These are phyloP conservation scores for Smittium mucronatum DNA, from an alignment of 371 early-diverging fungal genomes.

Conservation along the genomic window DNA sequence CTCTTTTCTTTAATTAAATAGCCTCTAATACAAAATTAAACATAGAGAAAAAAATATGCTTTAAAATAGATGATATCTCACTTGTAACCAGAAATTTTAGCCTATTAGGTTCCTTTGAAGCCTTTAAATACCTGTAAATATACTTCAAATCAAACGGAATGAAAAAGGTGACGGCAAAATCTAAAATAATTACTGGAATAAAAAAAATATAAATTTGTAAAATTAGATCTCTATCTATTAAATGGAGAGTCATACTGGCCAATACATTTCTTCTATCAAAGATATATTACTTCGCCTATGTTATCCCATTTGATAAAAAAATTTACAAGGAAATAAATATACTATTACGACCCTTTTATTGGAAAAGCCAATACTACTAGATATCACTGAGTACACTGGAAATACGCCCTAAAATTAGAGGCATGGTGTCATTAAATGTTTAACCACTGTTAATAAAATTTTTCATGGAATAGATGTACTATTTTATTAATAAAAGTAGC, in stretches of 20 bases:
- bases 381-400: slow-evolving; percentile 4
- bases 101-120: not conserved
- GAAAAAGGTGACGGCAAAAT: not conserved
- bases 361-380: not conserved
- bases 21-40: slow-evolving; percentile 8
- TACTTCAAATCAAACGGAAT: slow-evolving; percentile 8
- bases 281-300: not conserved
- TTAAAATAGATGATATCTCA: not conserved
- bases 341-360: too few species aligned
- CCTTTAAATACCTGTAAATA: slow-evolving; percentile 5
- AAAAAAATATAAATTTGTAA: not conserved
- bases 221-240: not conserved
- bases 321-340: too few species aligned
- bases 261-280: slow-evolving; percentile 9
- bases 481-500: not conserved
- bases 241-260: not conserved
- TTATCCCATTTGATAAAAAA: not conserved
- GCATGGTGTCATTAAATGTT: not conserved
- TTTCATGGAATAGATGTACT: not conserved
- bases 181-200: not conserved
- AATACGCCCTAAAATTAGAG: not conserved
- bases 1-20: not conserved
- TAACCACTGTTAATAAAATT: not conserved
- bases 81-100: not conserved
- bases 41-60: not conserved